Evolutionary conservation across 1,284 basidiomycete species (phyloP), one percentile per base, ranked within the genome.

Genomic region (Leccinum fuscescens): DNA sequence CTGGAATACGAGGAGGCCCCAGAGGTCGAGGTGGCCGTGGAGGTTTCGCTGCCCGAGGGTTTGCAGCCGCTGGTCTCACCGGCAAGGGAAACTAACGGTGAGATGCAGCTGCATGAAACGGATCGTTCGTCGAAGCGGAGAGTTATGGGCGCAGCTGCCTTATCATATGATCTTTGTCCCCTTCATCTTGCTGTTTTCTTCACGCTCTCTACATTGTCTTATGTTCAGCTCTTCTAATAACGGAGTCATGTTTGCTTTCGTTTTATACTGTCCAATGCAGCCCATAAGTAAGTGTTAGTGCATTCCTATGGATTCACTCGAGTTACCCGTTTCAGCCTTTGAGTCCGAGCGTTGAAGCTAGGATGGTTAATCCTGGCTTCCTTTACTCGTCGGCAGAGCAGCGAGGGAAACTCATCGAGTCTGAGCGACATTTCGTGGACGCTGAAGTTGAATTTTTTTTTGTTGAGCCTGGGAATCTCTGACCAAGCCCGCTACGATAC

Each of bases 21-120:
- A 31, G 29, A 31, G 29, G 29, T 31, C 29, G 29, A 31, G 29
- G 29, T 7, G 82, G 87, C 14, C 22, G 48, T 49, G 48, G 48
- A 12, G 78, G 66, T 2, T 91, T 79, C 14, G 86, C 80, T 12
- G 80, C 83, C 14, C 78, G 89, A 62, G 85, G 84, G 2, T 82
- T 90, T 60, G 83, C 85, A 1, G 84, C 86, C 4, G 90, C 87
- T 14, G 89, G 89, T 8, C 74, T 92, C 65, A 86, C 85, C n/a
- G 31, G 48, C 11, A 77, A 76, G 58, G 78, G 79, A 3, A 64
- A 65, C 55, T 61, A 70, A 60, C 64, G 71, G 65, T 59, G 72
- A 76, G 52, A 74, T 46, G 24, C 56, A 17, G 57, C 59, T 52
- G 63, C 72, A 63, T 76, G 57, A 76, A 60, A 56, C 42, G 55